Evolutionary conservation across 768 basidiomycete species (phyloP), one percentile per base, ranked within the genome.

Genomic region (Fibroporia radiculosa): DNA sequence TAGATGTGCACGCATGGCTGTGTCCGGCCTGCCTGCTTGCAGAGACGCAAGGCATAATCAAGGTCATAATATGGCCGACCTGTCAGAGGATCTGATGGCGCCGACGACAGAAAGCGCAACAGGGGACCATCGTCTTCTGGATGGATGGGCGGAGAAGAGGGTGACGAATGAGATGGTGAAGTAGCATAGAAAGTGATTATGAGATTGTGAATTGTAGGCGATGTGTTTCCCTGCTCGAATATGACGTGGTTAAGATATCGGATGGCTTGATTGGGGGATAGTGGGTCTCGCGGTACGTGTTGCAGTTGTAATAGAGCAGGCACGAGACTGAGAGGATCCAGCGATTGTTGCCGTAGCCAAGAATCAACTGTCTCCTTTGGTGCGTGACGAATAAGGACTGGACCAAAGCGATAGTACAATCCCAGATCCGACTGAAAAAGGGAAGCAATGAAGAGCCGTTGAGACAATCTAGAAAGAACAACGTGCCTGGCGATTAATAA

Each of bases 1-100:
- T 98, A 99, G 39, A 99, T 93, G 55, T 90, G 86, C 28, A 98
- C 92, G 62, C 93, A 98, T 6, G 93, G 80, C 55, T 90, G 89
- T 12, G 79, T 86, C 32, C 88, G 70, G 7, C 80, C 77, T 28
- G 84, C 72, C 55, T 80, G 77, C 60, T 90, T 93, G 71, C 93
- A 98, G 34, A 97, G 64, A 14, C 96, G 79, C 45, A 99, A 62
- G 1, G 96, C 96, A 61, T 98, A 99, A 65, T 99, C 96, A 38
- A 99, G 77, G 56, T 98, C 93, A 62, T 92, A 98, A 61, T 92
- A 95, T 2, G 95, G 95, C 58, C 81, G 82, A 5, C 78, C 80
- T 0, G 88, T 90, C 24, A 86, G 62, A 0, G 91, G 84, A 60
- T 97, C 81, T 14, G 78, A 74, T 1, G 92, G 93, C 0, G 89